Base-by-base conservation (phyloP, 495 filamentous ascomycete genomes). In the Lasiosphaeria ovina region DNA sequence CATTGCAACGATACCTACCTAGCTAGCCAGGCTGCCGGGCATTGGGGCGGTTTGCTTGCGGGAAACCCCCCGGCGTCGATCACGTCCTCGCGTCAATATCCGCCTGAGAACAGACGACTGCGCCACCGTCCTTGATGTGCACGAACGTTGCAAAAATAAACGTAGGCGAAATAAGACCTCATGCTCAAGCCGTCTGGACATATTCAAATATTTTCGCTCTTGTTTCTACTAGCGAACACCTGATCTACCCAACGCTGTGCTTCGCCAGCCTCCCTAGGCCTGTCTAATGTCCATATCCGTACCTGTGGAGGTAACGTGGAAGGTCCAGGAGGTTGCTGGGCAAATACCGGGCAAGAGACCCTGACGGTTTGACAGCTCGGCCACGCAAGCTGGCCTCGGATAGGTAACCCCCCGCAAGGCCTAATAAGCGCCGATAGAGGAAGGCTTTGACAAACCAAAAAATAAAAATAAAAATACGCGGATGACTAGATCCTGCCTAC, bases 71-170 rank as follows among this genome's bases (percentile, higher is more conserved):
- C 35, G 6, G 53, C 31, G 53, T 3, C 36, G 53, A 55, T 55
- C 53, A 33, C 16, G 53, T 34, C 12, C 6, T 53, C 51, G 31
- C 34, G 24, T 53, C 3, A 42, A 55, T 31, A 42, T 35, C 53
- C 53, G 36, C 36, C 53, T 44, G n/a, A 38, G n/a, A 10, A 24
- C 24, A 44, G 14, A 44, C 53, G 16, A 55, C 53, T 55, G 35
- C 53, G 53, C 53, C 53, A 44, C 53, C 14, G 53, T 55, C 53
- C 53, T 45, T 55, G 32, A 54, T 6, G 12, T 33, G 16, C 50
- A 52, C 1, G 17, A 17, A 9, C 40, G 40, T 45, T 45, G 40
- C 8, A 8, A 42, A 42, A 42, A 42, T 14, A 42, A 14, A 11
- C 16, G 12, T 14, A 47, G 44, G 44, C 44, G 44, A 47, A n/a